phyloP scores from a whole-genome alignment of 129 eudicot genomes.

The Tagetes erecta region DNA sequence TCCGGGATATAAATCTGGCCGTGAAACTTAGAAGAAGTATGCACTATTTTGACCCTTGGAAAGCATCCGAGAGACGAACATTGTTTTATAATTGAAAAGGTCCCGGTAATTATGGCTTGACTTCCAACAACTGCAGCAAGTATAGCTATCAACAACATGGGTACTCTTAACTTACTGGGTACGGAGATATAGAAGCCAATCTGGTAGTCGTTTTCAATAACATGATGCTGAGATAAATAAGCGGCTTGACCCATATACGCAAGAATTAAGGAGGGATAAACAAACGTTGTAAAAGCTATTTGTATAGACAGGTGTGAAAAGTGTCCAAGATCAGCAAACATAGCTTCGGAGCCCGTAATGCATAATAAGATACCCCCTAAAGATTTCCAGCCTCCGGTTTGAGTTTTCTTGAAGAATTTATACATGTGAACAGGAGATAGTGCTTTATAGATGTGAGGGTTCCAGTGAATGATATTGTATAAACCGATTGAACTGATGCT shows the following conservation, averaged over 20 bases:
- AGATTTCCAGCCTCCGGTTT: conserved; percentile 92
- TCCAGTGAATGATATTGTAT: conserved; percentile 88
- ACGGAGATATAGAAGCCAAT: conserved; percentile 97
- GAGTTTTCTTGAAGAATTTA: conserved; percentile 82
- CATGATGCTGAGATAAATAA: conserved; percentile 85
- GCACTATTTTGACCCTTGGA: conserved; percentile 84
- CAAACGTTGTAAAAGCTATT: conserved; percentile 86
- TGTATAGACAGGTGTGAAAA: conserved; percentile 87
- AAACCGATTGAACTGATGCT: conserved; percentile 87
- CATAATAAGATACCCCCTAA: conserved; percentile 92
- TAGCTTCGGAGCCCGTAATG: conserved; percentile 98
- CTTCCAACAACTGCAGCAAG: conserved; percentile 98
- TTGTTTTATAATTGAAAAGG: conserved; percentile 93
- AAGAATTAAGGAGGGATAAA: conserved; percentile 85
- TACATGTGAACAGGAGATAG: conserved; percentile 84
- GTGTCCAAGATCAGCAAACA: conserved; percentile 99
- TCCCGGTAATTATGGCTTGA: conserved; percentile 99
- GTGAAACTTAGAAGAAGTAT: conserved; percentile 81
- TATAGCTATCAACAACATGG: conserved; percentile 84
- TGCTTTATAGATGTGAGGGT: conserved; percentile 91
- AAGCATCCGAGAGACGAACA: conserved; percentile 94
- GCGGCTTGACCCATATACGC: conserved; percentile 99
- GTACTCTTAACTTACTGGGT: conserved; percentile 82
- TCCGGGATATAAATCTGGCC: conserved; percentile 98
- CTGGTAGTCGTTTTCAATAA: conserved; percentile 41